Evolutionary conservation across 495 filamentous ascomycete genomes (phyloP), one percentile per base, ranked within the genome.

Genomic region (Aspergillus cristatus): DNA sequence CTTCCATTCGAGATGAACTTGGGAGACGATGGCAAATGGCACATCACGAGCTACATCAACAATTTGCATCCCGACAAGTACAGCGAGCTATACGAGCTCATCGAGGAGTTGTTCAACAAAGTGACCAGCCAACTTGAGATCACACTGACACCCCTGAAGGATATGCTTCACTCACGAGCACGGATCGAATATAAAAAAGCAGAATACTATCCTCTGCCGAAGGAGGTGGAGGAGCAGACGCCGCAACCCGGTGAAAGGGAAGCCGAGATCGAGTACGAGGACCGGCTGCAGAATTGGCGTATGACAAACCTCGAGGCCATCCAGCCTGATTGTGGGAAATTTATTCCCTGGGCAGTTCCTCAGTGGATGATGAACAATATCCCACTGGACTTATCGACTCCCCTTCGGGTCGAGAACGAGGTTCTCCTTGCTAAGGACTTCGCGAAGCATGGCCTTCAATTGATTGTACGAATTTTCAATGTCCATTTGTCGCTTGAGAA

Each of bases 31-130:
- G 47, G 47, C 6, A 43, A 32, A 13, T 57, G 48, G 48, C 50
- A 57, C 32, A 55, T 65, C 35, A 46, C 48, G 5, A 64, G 48
- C 40, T 76, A 70, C 46, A 68, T 68, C 50, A 68, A 66, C 45
- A 67, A 66, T 40, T 58, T 69, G 25, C 72, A 68, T 38, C 73
- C 70, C 0, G 31, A 38, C 10, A 51, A 50, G 14, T 41, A 66
- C 25, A 33, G 39, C 13, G 32, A 53, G 1, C 35, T 66, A n/a
- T 69, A 70, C 42, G 30, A 33, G 2, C 29, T 61, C 15, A 58
- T 68, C n/a, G 69, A 76, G 36, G 45, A 61, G 6, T 26, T 62
- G 1, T 62, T 71, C 31, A 60, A 61, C 12, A 50, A 52, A 15
- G 34, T 70, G 3, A 49, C 65, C 25, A 63, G 58, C 0, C 54